Conservation (phyloP, 2,329 filamentous ascomycete genomes). For the Arthrobotrys megalospora region DNA sequence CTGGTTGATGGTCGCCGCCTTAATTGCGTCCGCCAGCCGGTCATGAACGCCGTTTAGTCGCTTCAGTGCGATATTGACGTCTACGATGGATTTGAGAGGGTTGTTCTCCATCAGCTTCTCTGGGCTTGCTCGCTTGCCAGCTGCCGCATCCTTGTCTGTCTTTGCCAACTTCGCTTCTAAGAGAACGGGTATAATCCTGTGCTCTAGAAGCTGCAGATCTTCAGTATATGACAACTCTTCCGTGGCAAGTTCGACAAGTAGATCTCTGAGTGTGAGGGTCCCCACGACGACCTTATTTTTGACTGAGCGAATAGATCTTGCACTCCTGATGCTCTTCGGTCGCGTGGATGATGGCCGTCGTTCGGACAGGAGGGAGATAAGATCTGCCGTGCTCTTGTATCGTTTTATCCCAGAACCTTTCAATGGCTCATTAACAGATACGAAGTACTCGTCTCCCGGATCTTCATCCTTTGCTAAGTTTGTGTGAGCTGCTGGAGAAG, state of each 20-base stretch:
- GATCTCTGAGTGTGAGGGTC: slow-evolving; percentile 79
- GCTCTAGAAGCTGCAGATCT: slow-evolving; percentile 91
- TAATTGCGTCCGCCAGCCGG: slow-evolving; percentile 77
- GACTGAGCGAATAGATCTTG: slow-evolving; percentile 65
- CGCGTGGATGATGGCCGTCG: slow-evolving; percentile 68
- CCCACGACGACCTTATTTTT: slow-evolving; percentile 68
- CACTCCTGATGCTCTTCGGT: slow-evolving; percentile 80
- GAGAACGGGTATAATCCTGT: slow-evolving; percentile 93
- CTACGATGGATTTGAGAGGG: slow-evolving; percentile 87
- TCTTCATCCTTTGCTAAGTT: slow-evolving; percentile 57
- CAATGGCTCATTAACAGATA: slow-evolving; percentile 53
- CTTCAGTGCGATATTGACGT: slow-evolving; percentile 93
- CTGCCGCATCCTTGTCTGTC: slow-evolving; percentile 69
- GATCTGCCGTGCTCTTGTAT: slow-evolving; percentile 90
- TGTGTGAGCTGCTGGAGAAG: slow-evolving; percentile 49
- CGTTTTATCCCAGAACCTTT: slow-evolving; percentile 67
- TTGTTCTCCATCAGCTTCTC: slow-evolving; percentile 66
- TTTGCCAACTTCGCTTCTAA: slow-evolving; percentile 83
- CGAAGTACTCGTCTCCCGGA: slow-evolving; percentile 59
- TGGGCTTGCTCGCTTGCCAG: slow-evolving; percentile 54
- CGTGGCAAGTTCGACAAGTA: slow-evolving; percentile 83
- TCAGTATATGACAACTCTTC: slow-evolving; percentile 91
- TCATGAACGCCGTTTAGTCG: slow-evolving; percentile 85
- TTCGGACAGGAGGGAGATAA: slow-evolving; percentile 89
- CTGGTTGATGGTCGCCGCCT: slow-evolving; percentile 34